Evolutionary conservation across 805 yeast species (phyloP).

Genomic region (Cephaloascus fragrans): DNA sequence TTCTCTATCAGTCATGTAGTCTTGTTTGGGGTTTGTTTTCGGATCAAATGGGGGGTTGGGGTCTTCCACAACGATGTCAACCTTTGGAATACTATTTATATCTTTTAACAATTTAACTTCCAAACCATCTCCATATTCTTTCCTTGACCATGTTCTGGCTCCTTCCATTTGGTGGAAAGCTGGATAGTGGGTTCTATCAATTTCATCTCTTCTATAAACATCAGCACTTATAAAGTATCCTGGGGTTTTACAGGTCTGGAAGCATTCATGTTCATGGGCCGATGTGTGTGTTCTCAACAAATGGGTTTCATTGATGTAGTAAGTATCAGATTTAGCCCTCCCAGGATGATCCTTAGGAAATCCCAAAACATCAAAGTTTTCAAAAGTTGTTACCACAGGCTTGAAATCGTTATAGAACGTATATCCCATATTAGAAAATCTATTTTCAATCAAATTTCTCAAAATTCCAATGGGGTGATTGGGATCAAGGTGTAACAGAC

Average conservation of each 20-base stretch:
- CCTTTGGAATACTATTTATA: conserved; percentile 53
- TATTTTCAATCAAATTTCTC: conserved; percentile 59
- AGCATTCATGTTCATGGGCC: conserved; percentile 91
- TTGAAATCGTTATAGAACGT: conserved; percentile 71
- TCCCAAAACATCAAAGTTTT: conserved; percentile 88
- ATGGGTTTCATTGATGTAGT: conserved; percentile 67
- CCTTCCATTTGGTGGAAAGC: conserved; percentile 98
- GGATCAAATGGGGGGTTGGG: conserved; percentile 44
- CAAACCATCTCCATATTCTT: conserved; percentile 17
- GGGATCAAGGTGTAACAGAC: conserved; percentile 64
- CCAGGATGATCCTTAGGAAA: conserved; percentile 93
- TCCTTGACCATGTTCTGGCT: conserved; percentile 72
- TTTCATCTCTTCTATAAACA: conserved; percentile 91
- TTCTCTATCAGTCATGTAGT: conserved; percentile 60
- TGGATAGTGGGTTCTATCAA: conserved; percentile 93
- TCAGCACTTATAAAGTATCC: conserved; percentile 94
- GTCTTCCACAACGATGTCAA: conserved; percentile 72
- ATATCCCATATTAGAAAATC: conserved; percentile 57
- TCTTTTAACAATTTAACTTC: conserved; percentile 35
- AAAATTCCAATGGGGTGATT: conserved; percentile 89
- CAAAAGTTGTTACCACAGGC: conserved; percentile 73
- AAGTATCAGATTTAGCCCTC: conserved; percentile 84
- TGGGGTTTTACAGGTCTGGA: conserved; percentile 52
- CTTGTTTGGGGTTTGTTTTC: conserved; percentile 70
- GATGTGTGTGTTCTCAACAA: conserved; percentile 91